Percentiles rank a stretch among this genome's conserved stretches.
Conservation (phyloP, 2,329 filamentous ascomycete species). For the Bipolaris victoriae region DNA sequence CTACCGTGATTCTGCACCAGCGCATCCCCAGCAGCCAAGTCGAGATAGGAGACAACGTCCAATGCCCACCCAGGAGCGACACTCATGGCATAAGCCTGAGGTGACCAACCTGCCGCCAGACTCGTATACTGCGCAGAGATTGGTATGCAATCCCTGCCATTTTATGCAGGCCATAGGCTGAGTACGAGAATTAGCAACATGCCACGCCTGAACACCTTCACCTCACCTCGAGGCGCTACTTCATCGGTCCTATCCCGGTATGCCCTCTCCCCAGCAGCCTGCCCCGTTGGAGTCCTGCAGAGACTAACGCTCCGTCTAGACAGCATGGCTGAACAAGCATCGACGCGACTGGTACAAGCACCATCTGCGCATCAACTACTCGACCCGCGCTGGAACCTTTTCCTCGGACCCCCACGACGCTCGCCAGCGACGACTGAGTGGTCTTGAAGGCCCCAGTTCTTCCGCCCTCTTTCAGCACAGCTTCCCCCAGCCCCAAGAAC, state of each 20-base stretch:
- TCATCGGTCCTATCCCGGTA: conserved; percentile 68
- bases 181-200: conserved; percentile 57
- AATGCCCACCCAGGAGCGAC: conserved; percentile 40
- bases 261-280: conserved; percentile 15
- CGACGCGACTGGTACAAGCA: conserved; percentile 68
- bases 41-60: conserved; percentile 28
- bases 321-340: conserved; percentile 68
- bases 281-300: conserved; percentile 21
- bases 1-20: conserved; percentile 19
- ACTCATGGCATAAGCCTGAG: conserved; percentile 45
- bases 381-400: conserved; percentile 58
- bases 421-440: conserved; percentile 52
- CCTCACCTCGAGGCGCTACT: conserved; percentile 66
- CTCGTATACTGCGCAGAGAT: conserved; percentile 61
- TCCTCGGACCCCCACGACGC: conserved; percentile 54
- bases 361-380: conserved; percentile 54
- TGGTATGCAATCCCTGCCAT: conserved; percentile 50
- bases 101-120: conserved; percentile 51
- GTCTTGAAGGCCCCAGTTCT: conserved; percentile 49
- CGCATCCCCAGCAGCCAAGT: conserved; percentile 22
- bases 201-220: conserved; percentile 66
- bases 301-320: conserved; percentile 29
- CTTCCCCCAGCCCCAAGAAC: conserved; percentile 52
- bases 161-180: not conserved
- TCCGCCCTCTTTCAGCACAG: conserved; percentile 49